phyloP scores from a whole-genome alignment of 352 stramenopile species.

The Globisporangium iwayamae region DNA sequence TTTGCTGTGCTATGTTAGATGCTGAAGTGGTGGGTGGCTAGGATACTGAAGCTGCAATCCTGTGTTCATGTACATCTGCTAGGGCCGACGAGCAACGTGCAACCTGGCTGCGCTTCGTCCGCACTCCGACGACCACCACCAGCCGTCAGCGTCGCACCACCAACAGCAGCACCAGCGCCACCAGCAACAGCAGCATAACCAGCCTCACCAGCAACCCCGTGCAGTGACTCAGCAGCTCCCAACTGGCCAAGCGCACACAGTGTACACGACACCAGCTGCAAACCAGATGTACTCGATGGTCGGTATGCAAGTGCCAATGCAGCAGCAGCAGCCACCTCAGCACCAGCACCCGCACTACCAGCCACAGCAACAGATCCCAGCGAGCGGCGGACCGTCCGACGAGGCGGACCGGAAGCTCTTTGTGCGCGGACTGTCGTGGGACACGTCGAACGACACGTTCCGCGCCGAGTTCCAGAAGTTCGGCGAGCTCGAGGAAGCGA shows the following conservation, averaged over 20 bases:
- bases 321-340: not conserved
- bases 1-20: not conserved
- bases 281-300: slow-evolving; percentile 20
- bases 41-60: not conserved
- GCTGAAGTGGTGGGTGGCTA: not conserved
- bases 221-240: slow-evolving; percentile 1
- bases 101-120: slow-evolving; percentile 50
- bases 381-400: slow-evolving; percentile 4
- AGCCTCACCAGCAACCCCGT: slow-evolving; percentile 1
- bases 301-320: slow-evolving; percentile 12
- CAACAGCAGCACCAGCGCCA: slow-evolving; percentile 24
- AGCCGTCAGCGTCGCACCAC: slow-evolving; percentile 10
- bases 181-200: slow-evolving; percentile 15
- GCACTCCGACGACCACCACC: slow-evolving; percentile 35
- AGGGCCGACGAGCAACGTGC: slow-evolving; percentile 43
- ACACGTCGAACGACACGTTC: slow-evolving; percentile 50
- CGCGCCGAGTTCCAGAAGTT: slow-evolving; percentile 57
- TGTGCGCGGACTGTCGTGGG: slow-evolving; percentile 51
- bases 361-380: not conserved
- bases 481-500: slow-evolving; percentile 51
- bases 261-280: slow-evolving; percentile 28
- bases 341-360: slow-evolving; percentile 9
- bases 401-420: slow-evolving; percentile 66
- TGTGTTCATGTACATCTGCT: not conserved
- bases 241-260: slow-evolving; percentile 24